Base-by-base conservation (phyloP, 2,329 filamentous ascomycete species). In the Beauveria bassiana region DNA sequence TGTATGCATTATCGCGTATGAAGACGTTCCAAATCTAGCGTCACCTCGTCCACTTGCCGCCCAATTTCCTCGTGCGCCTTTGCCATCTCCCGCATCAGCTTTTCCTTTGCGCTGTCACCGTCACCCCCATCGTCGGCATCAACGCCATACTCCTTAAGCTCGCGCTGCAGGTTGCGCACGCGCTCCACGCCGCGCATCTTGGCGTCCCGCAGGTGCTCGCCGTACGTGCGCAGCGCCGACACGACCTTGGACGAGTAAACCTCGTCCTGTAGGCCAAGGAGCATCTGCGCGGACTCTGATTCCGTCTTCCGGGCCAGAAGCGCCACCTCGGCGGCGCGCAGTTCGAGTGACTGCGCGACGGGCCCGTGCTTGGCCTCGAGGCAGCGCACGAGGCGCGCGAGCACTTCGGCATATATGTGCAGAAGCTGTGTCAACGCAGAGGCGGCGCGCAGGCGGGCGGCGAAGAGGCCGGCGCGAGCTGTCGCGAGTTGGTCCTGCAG, bases 311-410 rank as follows among this genome's bases (percentile, higher is more conserved):
- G 75, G 1, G 82, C 79, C 4, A 73, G 69, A 1, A 82, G 72
- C 0, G 75, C 71, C 1, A 78, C 73, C 40, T 79, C 74, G 2
- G 74, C 69, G 28, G 81, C 81, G 46, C 77, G 76, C n/a, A 84
- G 76, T 66, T 81, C 79, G 2, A 84, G 73, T 16, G 74, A 78
- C 5, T 79, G 75, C 1, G 81, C 80, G 5, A 82, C 72, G 22
- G 78, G 73, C 34, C 80, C 79, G 68, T 85, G 82, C 65, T 85
- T 85, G 2, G 77, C 74, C 64, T 86, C 83, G 1, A 86, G 75
- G 2, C 75, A 69, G 59, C 77, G 77, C n/a, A 84, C 68, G 1
- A 85, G 75, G 18, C 73, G 70, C 1, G 72, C 64, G 2, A 83
- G 65, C 0, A 72, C 74, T 3, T 71, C 65, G 8, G 76, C 72